Percentiles rank a stretch among this genome's conserved stretches.
Conservation (phyloP, 306 rosid genomes). For the Medicago truncatula region MtrunA17r5.0-ANR NC_053048.1:44249001-44249500, state of each 20-base stretch:
- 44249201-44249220: constrained; percentile 34
- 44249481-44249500: constrained; percentile 61
- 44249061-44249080: constrained; percentile 34
- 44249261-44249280: not conserved
- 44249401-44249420: constrained; percentile 10
- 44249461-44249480: constrained; percentile 68
- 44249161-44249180: constrained; percentile 31
- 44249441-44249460: constrained; percentile 40
- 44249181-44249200: constrained; percentile 32
- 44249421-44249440: constrained; percentile 52
- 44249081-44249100: not conserved
- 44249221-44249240: constrained; percentile 15
- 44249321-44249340: not conserved
- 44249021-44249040: constrained; percentile 30
- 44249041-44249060: constrained; percentile 19
- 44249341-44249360: too few relatives aligned
- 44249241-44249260: constrained; percentile 1
- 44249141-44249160: constrained; percentile 37
- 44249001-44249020: constrained; percentile 27
- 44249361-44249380: not conserved
- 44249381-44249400: not conserved
- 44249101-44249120: constrained; percentile 28
- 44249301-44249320: not conserved
- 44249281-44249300: not conserved
- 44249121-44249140: constrained; percentile 6